Evolutionary conservation across 495 filamentous ascomycete species (phyloP), one percentile per base, ranked within the genome.

Genomic region (Daldinia caldariorum): DNA sequence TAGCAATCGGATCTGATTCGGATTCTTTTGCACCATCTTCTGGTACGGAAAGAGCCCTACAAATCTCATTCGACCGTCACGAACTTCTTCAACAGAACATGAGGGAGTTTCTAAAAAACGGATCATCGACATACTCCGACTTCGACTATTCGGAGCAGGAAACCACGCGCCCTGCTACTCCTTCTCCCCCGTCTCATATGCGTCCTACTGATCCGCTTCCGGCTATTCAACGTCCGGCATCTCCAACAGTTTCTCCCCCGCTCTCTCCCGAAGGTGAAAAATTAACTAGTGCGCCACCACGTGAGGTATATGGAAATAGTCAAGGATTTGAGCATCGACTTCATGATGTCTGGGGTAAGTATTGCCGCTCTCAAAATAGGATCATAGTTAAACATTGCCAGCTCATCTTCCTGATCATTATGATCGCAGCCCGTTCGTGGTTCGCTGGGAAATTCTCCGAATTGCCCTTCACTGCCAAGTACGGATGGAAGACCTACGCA

Each of bases 401-500:
- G 82, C 82, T 9, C 69, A 61, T 39, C 76, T 79, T 37, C 83
- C 82, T 0, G 37, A 37, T 16, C 78, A 78, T 59, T 73, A 81
- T 26, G 76, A 77, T 14, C 29, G 60, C 0, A 81, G 79, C 1
- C 82, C 83, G 0, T 73, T 85, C 7, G 78, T 76, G 20, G 72
- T 85, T 38, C 76, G 77, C 10, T 85, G 83, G 83, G 83, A 85
- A 54, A 62, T 85, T 14, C 76, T 80, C 3, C 77, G 83, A 18
- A 75, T 83, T 20, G 79, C 79, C 41, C 69, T 82, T 5, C 75
- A 83, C 50, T 84, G 81, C 66, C 74, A 73, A 0, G 73, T 83
- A 22, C 66, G 76, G 20, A 71, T 79, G 20, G 73, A 80, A 10
- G 45, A 76, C 22, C 22, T 73, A 6, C 62, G 45, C 18, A 26